Evolutionary conservation across 1,139 yeast genomes (phyloP), one percentile per base, ranked within the genome.

Genomic region (Taiozyma onychis): DNA sequence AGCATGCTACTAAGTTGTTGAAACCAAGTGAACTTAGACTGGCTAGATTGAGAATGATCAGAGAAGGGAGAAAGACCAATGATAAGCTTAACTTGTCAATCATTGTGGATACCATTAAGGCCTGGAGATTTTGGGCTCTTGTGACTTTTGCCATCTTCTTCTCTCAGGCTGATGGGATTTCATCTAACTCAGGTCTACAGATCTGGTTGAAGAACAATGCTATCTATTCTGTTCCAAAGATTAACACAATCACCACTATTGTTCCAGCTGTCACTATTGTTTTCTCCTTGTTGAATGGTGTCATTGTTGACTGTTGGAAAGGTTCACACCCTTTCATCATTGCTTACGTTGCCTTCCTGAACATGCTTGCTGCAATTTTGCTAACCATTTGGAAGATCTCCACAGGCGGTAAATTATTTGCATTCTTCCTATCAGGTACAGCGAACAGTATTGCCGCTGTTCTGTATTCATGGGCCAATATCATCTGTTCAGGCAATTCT

Each of bases 221-320:
- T 48, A 66, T 66, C 7, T 78, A 78, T 54, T 60, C 78, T 0
- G 67, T 78, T 14, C 65, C 70, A 2, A 69, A 74, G 39, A 66
- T 78, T 56, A 78, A 78, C 58, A 78, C 77, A 53, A 76, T 65
- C 49, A 83, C 83, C 3, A 76, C 79, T 68, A 83, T 81, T 2
- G 70, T 78, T 4, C 78, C 70, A 57, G 83, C 76, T 0, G 74
- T 77, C 27, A 83, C 81, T 6, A 69, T 78, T 3, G 57, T 71
- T 3, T 70, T 78, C 11, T 77, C 81, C 0, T 57, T 77, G 27
- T 41, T 59, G 0, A 67, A 71, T 46, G 79, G 81, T 1, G 51
- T 74, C 14, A 77, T 77, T 53, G 66, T 77, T 21, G 77, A 75
- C 56, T 66, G 74, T 6, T 73, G 74, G 24, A 77, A 76, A 13